Conservation (phyloP, 176 grass and related monocot species). For the Oryza longistaminata region DNA sequence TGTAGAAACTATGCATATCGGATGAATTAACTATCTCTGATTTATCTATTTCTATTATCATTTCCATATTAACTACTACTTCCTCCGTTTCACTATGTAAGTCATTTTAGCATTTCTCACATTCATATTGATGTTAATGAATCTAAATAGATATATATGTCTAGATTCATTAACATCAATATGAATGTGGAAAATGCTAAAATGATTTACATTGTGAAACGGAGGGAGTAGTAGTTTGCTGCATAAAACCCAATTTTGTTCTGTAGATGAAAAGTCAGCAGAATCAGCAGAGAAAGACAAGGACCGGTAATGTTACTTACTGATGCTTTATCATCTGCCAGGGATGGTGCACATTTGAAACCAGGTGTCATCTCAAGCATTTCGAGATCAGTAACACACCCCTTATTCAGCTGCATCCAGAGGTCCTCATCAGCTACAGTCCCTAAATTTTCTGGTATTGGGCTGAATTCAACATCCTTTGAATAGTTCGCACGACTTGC, state of each 20-base stretch:
- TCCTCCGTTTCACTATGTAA: no score
- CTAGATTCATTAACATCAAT: no score
- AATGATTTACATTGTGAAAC: no score
- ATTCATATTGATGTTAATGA: no score
- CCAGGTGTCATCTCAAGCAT: slow-evolving; percentile 76
- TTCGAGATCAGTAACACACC: slow-evolving; percentile 73
- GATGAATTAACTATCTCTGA: not conserved
- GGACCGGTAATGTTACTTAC: slow-evolving; percentile 40
- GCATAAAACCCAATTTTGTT: not conserved
- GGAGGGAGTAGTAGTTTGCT: not conserved
- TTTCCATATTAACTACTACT: not conserved
- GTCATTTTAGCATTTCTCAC: no score
- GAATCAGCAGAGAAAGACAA: not conserved
- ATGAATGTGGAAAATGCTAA: no score
- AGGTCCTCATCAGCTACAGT: slow-evolving; percentile 64
- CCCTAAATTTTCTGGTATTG: slow-evolving; percentile 62
- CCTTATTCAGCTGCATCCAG: slow-evolving; percentile 81
- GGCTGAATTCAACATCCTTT: slow-evolving; percentile 58
- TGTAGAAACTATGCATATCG: not conserved
- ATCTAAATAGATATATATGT: no score
- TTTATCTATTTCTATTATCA: not conserved
- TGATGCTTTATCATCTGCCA: slow-evolving; percentile 33
- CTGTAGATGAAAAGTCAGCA: slow-evolving; percentile 10
- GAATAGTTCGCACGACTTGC: slow-evolving; percentile 51
- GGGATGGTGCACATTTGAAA: slow-evolving; percentile 35